Conservation (phyloP, 2,329 filamentous ascomycete genomes). For the Colletotrichum theobromicola region DNA sequence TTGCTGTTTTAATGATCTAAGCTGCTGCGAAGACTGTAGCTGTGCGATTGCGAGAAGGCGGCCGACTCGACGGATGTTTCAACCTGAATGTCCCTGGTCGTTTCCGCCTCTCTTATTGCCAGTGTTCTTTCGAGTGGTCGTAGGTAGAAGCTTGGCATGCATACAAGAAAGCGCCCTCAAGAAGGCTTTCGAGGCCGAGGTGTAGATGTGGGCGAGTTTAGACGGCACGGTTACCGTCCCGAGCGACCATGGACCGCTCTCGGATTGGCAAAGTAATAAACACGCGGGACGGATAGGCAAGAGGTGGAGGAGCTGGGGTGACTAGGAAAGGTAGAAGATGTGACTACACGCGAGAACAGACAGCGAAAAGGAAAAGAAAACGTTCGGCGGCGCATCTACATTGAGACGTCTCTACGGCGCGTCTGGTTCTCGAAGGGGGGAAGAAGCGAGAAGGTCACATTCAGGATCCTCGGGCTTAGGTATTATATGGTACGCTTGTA, state of each 20-base stretch:
- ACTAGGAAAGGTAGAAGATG: background rate
- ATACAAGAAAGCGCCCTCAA: slow-evolving; percentile 35
- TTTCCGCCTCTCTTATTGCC: slow-evolving; percentile 25
- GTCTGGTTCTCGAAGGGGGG: slow-evolving; percentile 17
- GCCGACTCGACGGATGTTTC: background rate
- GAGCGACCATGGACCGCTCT: slow-evolving; percentile 47
- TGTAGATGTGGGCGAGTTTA: slow-evolving; percentile 35
- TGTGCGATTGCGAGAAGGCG: background rate
- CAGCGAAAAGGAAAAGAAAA: background rate
- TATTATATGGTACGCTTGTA: slow-evolving; percentile 21
- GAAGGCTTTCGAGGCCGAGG: slow-evolving; percentile 30
- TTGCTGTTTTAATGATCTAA: background rate
- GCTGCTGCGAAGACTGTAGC: background rate
- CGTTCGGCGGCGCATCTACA: background rate
- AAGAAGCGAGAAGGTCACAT: slow-evolving; percentile 15
- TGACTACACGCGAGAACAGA: background rate
- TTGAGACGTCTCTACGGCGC: background rate
- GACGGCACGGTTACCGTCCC: slow-evolving; percentile 33
- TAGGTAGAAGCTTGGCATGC: slow-evolving; percentile 39
- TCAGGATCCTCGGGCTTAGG: slow-evolving; percentile 14
- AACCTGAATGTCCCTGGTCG: slow-evolving; percentile 25
- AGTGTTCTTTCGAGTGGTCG: slow-evolving; percentile 28
- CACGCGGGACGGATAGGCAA: slow-evolving; percentile 31
- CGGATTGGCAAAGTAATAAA: slow-evolving; percentile 47
- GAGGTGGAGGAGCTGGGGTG: slow-evolving; percentile 16